Evolutionary conservation across 1,139 yeast genomes (phyloP).

Genomic region (Sugiyamaella paludigena): DNA sequence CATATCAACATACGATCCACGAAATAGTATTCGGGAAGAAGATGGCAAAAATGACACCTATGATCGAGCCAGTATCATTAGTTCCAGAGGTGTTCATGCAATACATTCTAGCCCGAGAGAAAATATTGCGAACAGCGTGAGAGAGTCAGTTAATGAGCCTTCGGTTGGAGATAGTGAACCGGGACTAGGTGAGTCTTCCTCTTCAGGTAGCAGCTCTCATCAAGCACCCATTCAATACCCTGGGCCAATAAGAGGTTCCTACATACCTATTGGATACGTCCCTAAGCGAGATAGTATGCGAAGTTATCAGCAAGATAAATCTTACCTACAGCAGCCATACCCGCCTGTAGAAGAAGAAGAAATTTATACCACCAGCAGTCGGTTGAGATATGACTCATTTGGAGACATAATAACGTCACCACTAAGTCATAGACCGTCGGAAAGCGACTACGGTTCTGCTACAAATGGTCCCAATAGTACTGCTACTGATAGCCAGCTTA

Average conservation of each 20-base stretch:
- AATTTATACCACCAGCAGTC: too few relatives aligned
- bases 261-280: slow-evolving; percentile 8
- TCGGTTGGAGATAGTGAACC: not conserved
- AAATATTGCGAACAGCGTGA: not conserved
- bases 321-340: too few relatives aligned
- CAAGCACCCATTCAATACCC: slow-evolving; percentile 1
- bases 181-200: slow-evolving; percentile 4
- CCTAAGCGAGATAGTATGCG: not conserved
- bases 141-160: slow-evolving; percentile 2
- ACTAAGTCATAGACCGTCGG: too few relatives aligned
- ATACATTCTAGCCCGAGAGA: not conserved
- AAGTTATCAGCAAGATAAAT: not conserved
- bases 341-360: too few relatives aligned
- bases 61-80: too few relatives aligned
- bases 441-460: not conserved
- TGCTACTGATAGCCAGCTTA: slow-evolving; percentile 1
- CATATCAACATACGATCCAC: not conserved
- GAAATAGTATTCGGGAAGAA: not conserved
- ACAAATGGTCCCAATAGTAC: not conserved
- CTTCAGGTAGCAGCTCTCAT: slow-evolving; percentile 10
- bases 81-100: not conserved
- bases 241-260: slow-evolving; percentile 7
- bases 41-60: not conserved
- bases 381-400: too few relatives aligned
- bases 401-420: too few relatives aligned